phyloP scores from a whole-genome alignment of 2,329 filamentous ascomycete genomes.

The Alternaria conjuncta region DNA sequence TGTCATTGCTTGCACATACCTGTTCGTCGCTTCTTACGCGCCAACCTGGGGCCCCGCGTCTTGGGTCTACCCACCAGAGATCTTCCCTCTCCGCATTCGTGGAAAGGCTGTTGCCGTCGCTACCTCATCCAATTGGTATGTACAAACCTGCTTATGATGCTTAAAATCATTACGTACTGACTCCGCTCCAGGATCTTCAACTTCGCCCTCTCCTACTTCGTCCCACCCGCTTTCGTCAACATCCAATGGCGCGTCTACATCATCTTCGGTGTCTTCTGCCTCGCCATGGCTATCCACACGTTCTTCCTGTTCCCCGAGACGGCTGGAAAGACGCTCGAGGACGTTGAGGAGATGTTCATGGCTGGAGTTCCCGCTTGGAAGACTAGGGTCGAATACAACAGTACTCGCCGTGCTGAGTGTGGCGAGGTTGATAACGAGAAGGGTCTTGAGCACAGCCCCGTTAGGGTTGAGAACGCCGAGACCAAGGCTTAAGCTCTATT shows the following conservation, averaged over 20 bases:
- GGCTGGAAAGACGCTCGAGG: constrained; percentile 75
- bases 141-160: background rate
- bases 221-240: constrained; percentile 64
- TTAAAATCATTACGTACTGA: background rate
- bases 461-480: constrained; percentile 28
- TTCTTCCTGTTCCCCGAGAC: constrained; percentile 72
- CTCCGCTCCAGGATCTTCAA: constrained; percentile 54
- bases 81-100: constrained; percentile 67
- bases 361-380: constrained; percentile 65
- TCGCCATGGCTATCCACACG: constrained; percentile 71
- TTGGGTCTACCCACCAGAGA: constrained; percentile 66
- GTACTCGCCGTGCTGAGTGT: constrained; percentile 27
- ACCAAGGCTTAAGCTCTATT: constrained; percentile 6
- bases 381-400: constrained; percentile 41
- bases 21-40: constrained; percentile 74
- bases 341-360: constrained; percentile 76
- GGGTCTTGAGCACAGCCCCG: constrained; percentile 25
- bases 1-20: constrained; percentile 73
- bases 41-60: constrained; percentile 67
- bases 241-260: constrained; percentile 71
- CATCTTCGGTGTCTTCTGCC: constrained; percentile 76
- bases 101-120: constrained; percentile 68
- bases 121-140: constrained; percentile 63
- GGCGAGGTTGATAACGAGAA: constrained; percentile 37
- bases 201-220: constrained; percentile 62